These are phyloP conservation scores for Acrocalymma vagum DNA, from an alignment of 2,329 filamentous ascomycete genomes.

Conservation along the genomic window DNA sequence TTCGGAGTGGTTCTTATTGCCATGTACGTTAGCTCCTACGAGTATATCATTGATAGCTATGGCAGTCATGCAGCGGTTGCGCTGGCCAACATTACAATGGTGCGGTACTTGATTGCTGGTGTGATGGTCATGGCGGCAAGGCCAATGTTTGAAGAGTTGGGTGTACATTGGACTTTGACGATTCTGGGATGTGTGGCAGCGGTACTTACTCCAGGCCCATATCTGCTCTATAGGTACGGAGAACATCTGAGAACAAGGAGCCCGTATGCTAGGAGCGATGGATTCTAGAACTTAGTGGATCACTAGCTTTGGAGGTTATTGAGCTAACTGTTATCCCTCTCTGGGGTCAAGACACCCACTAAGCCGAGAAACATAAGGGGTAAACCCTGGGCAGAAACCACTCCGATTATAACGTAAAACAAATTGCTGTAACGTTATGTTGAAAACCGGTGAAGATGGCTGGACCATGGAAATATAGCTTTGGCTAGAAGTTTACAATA, in stretches of 20 bases:
- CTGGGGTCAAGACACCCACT: too few species aligned
- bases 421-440: too few species aligned
- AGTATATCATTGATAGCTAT: constrained; percentile 52
- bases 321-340: too few species aligned
- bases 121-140: constrained; percentile 51
- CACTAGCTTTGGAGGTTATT: too few species aligned
- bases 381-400: too few species aligned
- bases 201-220: constrained; percentile 42
- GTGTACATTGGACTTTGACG: constrained; percentile 54
- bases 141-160: constrained; percentile 51
- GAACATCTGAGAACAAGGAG: constrained; percentile 36
- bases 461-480: too few species aligned
- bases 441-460: too few species aligned
- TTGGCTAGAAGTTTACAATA: too few species aligned
- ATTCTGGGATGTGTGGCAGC: constrained; percentile 46
- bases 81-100: constrained; percentile 45
- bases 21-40: constrained; percentile 51
- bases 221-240: constrained; percentile 47
- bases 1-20: constrained; percentile 53
- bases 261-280: constrained; percentile 25
- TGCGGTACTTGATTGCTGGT: constrained; percentile 45
- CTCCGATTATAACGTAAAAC: too few species aligned
- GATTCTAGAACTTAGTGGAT: too few species aligned
- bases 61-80: constrained; percentile 52
- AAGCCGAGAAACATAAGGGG: too few species aligned